Conservation (phyloP, 768 basidiomycete species). For the Thelephora ganbajun region DNA sequence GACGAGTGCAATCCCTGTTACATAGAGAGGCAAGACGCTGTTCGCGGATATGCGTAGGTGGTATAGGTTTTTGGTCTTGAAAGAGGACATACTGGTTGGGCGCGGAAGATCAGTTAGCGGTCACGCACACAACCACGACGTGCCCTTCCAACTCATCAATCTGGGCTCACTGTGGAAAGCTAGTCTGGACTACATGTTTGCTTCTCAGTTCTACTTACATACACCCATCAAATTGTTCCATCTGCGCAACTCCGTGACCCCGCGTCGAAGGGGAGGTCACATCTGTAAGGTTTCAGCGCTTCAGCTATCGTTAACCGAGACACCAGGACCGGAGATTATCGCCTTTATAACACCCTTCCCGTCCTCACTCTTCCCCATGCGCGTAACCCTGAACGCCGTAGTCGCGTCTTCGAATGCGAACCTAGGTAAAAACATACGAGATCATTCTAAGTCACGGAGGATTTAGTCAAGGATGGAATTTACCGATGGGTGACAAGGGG, state of each 20-base stretch:
- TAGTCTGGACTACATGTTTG: too few relatives aligned
- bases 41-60: constrained; percentile 71
- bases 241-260: too few relatives aligned
- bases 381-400: constrained; percentile 72
- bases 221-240: too few relatives aligned
- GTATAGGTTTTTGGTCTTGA: constrained; percentile 60
- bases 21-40: constrained; percentile 69
- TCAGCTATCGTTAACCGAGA: constrained; percentile 28
- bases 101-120: too few relatives aligned
- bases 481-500: constrained; percentile 83
- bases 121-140: too few relatives aligned
- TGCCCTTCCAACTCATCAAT: too few relatives aligned
- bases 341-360: constrained; percentile 84
- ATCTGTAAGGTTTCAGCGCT: background rate
- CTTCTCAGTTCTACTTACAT: too few relatives aligned
- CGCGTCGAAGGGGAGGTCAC: too few relatives aligned
- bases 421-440: constrained; percentile 18
- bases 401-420: constrained; percentile 68
- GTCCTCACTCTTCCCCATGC: constrained; percentile 67
- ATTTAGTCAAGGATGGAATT: constrained; percentile 7
- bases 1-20: constrained; percentile 17
- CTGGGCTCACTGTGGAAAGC: too few relatives aligned
- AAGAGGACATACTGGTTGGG: constrained; percentile 16
- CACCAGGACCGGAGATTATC: constrained; percentile 73
- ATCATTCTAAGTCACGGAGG: too few relatives aligned